These are phyloP conservation scores for Ilyonectria mors-panacis DNA, from an alignment of 2,329 filamentous ascomycete species.

Conservation along the genomic window DNA sequence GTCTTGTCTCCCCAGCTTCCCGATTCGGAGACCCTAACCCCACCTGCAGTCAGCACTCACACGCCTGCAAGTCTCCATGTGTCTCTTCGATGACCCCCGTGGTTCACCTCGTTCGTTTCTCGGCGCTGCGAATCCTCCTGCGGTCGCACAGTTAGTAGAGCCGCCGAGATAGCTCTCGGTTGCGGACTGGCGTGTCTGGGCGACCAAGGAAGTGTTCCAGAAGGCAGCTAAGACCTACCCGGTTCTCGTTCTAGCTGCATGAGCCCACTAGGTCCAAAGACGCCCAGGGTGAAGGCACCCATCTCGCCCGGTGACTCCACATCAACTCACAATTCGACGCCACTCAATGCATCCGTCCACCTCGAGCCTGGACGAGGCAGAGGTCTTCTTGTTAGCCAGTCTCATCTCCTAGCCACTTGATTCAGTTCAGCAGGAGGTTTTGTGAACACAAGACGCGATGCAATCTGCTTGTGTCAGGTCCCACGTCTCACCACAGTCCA, in stretches of 20 bases:
- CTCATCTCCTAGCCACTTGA: conserved; percentile 10
- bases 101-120: background rate
- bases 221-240: conserved; percentile 27
- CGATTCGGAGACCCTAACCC: conserved; percentile 20
- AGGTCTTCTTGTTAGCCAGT: conserved; percentile 7
- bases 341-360: conserved; percentile 22
- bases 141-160: background rate
- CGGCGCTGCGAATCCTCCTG: conserved; percentile 6
- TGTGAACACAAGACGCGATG: background rate
- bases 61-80: background rate
- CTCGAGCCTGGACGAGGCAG: background rate
- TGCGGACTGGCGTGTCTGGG: conserved; percentile 16
- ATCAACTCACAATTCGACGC: conserved; percentile 10
- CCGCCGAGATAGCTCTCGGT: conserved; percentile 8
- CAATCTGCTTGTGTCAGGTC: conserved; percentile 1
- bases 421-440: background rate
- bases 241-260: conserved; percentile 34
- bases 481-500: conserved; percentile 15
- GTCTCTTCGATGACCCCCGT: background rate
- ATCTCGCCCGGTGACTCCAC: conserved; percentile 19
- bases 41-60: conserved; percentile 13
- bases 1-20: conserved; percentile 15
- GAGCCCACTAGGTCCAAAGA: conserved; percentile 25
- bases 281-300: conserved; percentile 5
- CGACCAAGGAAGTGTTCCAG: conserved; percentile 35